Evolutionary conservation across 2,329 filamentous ascomycete species (phyloP), one percentile per base, ranked within the genome.

Genomic region (Aspergillus tanneri): DNA sequence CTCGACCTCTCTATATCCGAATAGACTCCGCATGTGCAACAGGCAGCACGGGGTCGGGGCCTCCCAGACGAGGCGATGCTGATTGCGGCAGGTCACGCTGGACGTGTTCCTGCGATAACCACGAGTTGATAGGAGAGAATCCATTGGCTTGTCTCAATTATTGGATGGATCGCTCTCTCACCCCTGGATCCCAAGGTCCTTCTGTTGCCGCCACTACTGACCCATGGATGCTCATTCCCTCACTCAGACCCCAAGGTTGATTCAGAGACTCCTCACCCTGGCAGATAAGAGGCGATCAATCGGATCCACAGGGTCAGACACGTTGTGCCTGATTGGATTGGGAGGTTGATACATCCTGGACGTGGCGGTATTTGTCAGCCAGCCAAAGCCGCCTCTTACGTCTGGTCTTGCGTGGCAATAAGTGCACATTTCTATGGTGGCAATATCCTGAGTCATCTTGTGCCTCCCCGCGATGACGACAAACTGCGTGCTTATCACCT

Each of bases 21-120:
- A 43, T 22, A n/a, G 21, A 5, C 25, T 28, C 21, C 39, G 25
- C 39, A 40, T 40, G 30, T 34, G 39, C 32, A 40, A 50, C 23
- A 41, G 37, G 24, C 43, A 40, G 49, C 49, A 52, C 50, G 50
- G 41, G 50, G 46, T 38, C 49, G 19, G 46, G 41, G 43, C n/a
- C n/a, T n/a, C n/a, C n/a, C n/a, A n/a, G n/a, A n/a, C 42, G 32
- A 49, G 40, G 34, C 46, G 39, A 42, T 46, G 38, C 50, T 49
- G 42, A 49, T 49, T 42, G 25, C 25, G 46, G 38, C 41, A 47
- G 37, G 46, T 48, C 46, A 49, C 39, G 47, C 39, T 50, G 43
- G 32, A 32, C 24, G 43, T 46, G 27, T 23, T 37, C 36, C 42
- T 35, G 12, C 30, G 39, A 42, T 42, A n/a, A n/a, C n/a, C n/a